Conservation (phyloP, 805 yeast genomes). For the Lipomyces lipofer region DNA sequence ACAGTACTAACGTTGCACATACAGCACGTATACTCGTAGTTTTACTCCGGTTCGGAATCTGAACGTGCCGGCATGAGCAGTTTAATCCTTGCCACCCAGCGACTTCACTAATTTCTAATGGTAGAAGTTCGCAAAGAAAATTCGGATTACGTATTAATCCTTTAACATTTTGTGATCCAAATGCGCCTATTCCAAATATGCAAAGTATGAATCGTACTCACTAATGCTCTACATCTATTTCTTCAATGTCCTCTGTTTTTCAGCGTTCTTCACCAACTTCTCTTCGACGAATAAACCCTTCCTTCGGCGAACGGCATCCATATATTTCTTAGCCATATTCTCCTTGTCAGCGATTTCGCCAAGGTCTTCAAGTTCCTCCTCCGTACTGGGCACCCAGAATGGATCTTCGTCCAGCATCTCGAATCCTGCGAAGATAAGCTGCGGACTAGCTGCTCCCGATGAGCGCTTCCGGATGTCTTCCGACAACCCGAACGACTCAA, state of each 20-base stretch:
- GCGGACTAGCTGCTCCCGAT: conserved; percentile 97
- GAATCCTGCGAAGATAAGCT: conserved; percentile 84
- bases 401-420: conserved; percentile 90
- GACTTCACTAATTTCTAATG: no score
- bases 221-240: conserved; percentile 15
- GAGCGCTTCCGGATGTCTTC: conserved; percentile 92
- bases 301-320: conserved; percentile 76
- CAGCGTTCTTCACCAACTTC: conserved; percentile 87
- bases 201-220: no score
- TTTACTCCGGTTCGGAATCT: no score
- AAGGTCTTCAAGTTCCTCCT: conserved; percentile 88
- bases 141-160: no score
- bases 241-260: conserved; percentile 86
- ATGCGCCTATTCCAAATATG: no score
- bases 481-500: conserved; percentile 94
- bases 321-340: conserved; percentile 82
- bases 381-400: conserved; percentile 98
- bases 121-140: no score
- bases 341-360: conserved; percentile 93
- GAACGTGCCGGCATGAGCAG: no score
- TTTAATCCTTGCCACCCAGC: no score
- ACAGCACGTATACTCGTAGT: no score
- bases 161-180: no score
- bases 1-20: no score
- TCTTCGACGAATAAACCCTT: conserved; percentile 90